Evolutionary conservation across 192 early-diverging fungal species (phyloP).

Genomic region (Allomyces arbusculus): DNA sequence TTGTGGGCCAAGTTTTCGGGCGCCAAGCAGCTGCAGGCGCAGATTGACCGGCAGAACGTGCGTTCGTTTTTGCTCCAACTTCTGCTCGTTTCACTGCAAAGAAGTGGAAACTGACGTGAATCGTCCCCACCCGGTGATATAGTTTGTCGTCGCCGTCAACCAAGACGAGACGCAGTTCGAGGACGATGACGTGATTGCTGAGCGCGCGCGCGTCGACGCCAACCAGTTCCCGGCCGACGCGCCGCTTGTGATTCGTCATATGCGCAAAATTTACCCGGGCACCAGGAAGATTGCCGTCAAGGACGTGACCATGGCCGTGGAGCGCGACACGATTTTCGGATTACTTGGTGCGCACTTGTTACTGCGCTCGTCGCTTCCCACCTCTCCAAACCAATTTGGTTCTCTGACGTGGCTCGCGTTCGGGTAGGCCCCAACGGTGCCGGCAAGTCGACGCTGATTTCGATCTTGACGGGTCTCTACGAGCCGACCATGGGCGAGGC

Average conservation of each 20-base stretch:
- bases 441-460: constrained; percentile 51
- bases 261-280: constrained; percentile 32
- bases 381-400: too few species aligned
- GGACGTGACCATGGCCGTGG: constrained; percentile 40
- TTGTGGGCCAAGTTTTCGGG: constrained; percentile 10
- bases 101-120: too few species aligned
- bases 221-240: constrained; percentile 13
- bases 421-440: constrained; percentile 36
- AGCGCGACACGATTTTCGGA: constrained; percentile 40
- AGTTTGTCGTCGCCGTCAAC: constrained; percentile 7
- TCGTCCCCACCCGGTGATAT: too few species aligned
- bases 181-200: constrained; percentile 45
- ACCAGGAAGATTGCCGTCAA: constrained; percentile 39
- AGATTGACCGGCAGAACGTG: not conserved
- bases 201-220: constrained; percentile 25
- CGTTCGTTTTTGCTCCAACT: too few species aligned
- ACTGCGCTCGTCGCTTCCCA: too few species aligned
- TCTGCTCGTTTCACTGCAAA: too few species aligned
- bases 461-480: constrained; percentile 50
- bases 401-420: too few species aligned
- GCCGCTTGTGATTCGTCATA: constrained; percentile 34
- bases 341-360: constrained; percentile 12
- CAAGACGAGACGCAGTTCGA: constrained; percentile 26
- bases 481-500: constrained; percentile 31
- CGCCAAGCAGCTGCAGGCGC: constrained; percentile 4